Base-by-base conservation (phyloP, 805 yeast genomes). In the Candida easanensis region DNA sequence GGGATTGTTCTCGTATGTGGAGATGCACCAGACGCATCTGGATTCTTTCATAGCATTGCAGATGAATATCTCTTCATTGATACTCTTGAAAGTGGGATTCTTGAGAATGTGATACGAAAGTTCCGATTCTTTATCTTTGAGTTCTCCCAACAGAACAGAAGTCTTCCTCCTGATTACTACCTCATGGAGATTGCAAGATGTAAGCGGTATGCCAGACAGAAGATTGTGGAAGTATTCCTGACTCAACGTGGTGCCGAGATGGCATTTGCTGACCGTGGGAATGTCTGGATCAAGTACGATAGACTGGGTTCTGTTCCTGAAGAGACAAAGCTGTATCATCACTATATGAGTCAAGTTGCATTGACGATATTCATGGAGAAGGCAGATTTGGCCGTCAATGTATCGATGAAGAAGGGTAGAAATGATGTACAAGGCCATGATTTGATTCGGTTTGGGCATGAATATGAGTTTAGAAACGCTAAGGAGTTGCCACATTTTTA, bases 1-100 rank as follows among this genome's bases (percentile, higher is more conserved):
- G 15, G 32, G 8, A 40, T 48, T 15, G 61, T 56, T 16, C 41
- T 56, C 9, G 42, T 48, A 3, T 33, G 53, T 16, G 51, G 56
- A 4, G 61, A 56, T 36, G 28, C 51, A 4, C 30, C 42, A 3
- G 5, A 32, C 8, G 40, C 39, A 7, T 45, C 55, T 9, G 34
- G 27, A 0, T 28, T 30, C 11, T 54, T 54, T 49, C 37, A 36
- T 5, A 14, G 48, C 11, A 50, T 54, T 11, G 22, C 49, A 1
- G 39, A 33, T 4, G 34, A 28, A 2, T 44, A 34, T 16, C 15
- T 51, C 3, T 25, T 35, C 9, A 38, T 52, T 36, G 36, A 36
- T 2, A 21, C 37, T 2, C 28, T 36, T 1, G 26, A 25, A 3
- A 39, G 33, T 15, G 28, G n/a, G n/a, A 21, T 20, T 3, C 19